Evolutionary conservation across 1,139 yeast genomes (phyloP), one percentile per base, ranked within the genome.

Genomic region (Saccharomyces pastorianus): DNA sequence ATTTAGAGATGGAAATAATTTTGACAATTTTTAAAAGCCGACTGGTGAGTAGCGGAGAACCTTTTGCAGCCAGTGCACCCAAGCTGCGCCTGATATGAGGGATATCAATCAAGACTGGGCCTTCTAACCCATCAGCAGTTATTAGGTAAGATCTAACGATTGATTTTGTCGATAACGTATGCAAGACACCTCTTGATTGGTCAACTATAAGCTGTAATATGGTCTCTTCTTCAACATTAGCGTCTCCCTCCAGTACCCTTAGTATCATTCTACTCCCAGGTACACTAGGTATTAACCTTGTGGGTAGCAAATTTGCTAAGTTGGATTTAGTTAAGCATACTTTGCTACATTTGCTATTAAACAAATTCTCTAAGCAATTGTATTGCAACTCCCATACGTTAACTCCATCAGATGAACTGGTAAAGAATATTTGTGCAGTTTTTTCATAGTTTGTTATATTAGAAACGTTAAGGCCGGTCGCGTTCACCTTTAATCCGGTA

Each of bases 341-440:
- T 68, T 89, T 90, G 60, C 83, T 84, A 66, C 96, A 88, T 62
- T 84, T 85, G 65, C 88, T 86, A 59, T 85, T 83, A 65, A 89
- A 89, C 87, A 96, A 91, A 51, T 89, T 85, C 50, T 91, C 93
- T 38, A 86, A 82, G 59, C 84, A 86, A 13, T 91, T 80, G 66
- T 95, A 95, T 56, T 82, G 84, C 54, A 93, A 75, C 66, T 89
- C 90, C 96, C 97, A 93, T 50, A 95, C 77, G 62, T 91, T 84
- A 48, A 80, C 74, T 2, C 93, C 95, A 61, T 88, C 90, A 20
- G 85, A 77, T 58, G 80, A 76, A 13, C 96, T 96, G 20, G 87
- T 78, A 68, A 95, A 88, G 67, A 87, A 89, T 6, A 95, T 81
- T 55, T 95, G 91, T 50, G 90, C 87, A 0, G 93, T 83, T 47